Evolutionary conservation across 768 basidiomycete genomes (phyloP).

Genomic region (Clavulina sp.): DNA sequence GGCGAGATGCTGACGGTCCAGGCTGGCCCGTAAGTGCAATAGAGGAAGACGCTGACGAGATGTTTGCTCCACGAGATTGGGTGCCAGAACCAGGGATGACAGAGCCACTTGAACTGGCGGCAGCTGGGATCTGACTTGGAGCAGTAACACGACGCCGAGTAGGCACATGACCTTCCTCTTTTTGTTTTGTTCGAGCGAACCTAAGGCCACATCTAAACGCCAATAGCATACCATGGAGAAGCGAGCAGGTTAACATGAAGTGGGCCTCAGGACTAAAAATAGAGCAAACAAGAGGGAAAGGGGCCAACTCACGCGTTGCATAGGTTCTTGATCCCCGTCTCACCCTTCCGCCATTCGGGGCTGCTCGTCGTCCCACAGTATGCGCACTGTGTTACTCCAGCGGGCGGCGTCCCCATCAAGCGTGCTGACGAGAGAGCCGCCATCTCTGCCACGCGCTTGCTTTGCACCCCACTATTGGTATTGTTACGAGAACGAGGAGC

Average conservation of each 20-base stretch:
- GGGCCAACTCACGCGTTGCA: slow-evolving; percentile 64
- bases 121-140: background rate
- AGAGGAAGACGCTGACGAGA: no score
- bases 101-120: background rate
- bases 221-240: background rate
- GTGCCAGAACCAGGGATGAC: no score
- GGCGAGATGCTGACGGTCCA: no score
- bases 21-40: no score
- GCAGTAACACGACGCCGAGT: slow-evolving; percentile 8
- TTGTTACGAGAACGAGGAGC: background rate
- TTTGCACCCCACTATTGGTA: background rate
- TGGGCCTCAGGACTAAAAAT: background rate
- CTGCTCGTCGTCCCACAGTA: slow-evolving; percentile 69
- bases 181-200: slow-evolving; percentile 73
- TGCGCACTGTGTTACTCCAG: slow-evolving; percentile 53
- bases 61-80: no score
- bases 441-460: background rate
- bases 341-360: slow-evolving; percentile 86
- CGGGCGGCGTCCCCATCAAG: slow-evolving; percentile 45
- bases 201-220: slow-evolving; percentile 56
- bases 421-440: slow-evolving; percentile 12
- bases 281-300: slow-evolving; percentile 11
- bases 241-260: background rate
- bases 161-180: slow-evolving; percentile 45
- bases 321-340: slow-evolving; percentile 76